Evolutionary conservation across 2,329 filamentous ascomycete species (phyloP).

Genomic region (Cladosporium sp.): DNA sequence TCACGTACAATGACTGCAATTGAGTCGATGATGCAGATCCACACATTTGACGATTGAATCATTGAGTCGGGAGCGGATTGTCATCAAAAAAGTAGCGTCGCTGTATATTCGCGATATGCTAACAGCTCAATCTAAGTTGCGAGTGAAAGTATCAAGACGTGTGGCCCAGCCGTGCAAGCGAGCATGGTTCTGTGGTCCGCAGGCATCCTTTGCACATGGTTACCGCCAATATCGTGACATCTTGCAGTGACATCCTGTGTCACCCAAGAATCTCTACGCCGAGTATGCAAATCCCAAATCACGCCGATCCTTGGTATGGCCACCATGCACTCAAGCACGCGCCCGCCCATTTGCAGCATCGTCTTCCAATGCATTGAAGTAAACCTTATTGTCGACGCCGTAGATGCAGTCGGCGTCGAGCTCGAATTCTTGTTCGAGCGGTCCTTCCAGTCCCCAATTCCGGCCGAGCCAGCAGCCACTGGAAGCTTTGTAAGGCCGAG

Average conservation of each 20-base stretch:
- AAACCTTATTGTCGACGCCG: slow-evolving; percentile 32
- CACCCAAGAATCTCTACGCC: background rate
- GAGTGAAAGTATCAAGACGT: background rate
- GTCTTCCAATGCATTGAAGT: slow-evolving; percentile 39
- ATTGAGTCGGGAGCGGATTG: background rate
- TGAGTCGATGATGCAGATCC: background rate
- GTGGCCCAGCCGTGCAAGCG: background rate
- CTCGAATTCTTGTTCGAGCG: slow-evolving; percentile 35
- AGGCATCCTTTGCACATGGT: slow-evolving; percentile 5
- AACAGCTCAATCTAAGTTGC: background rate
- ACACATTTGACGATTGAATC: background rate
- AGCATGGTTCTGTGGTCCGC: slow-evolving; percentile 3
- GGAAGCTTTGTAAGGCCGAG: slow-evolving; percentile 40
- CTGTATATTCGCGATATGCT: background rate
- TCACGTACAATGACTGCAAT: background rate
- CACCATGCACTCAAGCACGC: background rate
- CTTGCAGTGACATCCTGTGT: background rate
- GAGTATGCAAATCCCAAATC: background rate
- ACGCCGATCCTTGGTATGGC: background rate
- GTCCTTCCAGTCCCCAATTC: slow-evolving; percentile 38
- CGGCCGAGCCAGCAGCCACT: slow-evolving; percentile 39
- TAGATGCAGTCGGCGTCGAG: slow-evolving; percentile 40
- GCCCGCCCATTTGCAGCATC: slow-evolving; percentile 1
- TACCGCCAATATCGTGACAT: slow-evolving; percentile 5
- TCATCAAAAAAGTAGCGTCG: background rate